Base-by-base conservation (phyloP, 2,329 filamentous ascomycete species). In the Alternaria rosae region DNA sequence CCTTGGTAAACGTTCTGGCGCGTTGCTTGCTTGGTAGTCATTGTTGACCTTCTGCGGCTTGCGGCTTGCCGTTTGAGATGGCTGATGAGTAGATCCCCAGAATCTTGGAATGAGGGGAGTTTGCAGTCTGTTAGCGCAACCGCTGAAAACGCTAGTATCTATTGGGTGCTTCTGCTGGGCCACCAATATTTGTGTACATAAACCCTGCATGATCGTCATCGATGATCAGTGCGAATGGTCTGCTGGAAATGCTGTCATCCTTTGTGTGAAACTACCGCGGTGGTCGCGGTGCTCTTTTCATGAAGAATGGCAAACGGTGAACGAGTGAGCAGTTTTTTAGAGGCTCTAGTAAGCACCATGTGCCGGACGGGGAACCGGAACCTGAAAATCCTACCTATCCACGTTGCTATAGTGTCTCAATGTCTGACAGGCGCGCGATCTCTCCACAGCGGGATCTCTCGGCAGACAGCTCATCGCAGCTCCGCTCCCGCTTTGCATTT, bases 141-240 rank as follows among this genome's bases (percentile, higher is more conserved):
- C 59, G 61, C 59, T 63, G 41, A 57, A 35, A 28, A 59, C 50
- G 58, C 68, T 64, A 66, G 55, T 20, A 64, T 56, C 10, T 23
- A 52, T 67, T 68, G 68, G 68, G 69, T 57, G 65, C 65, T 64
- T 60, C 28, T 30, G 32, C 60, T 62, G 70, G 75, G 77, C 76
- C 76, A 79, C 76, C 77, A 78, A 79, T 79, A 78, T 59, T 71
- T 57, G 57, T 64, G 28, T 70, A 76, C 76, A 78, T 73, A 73
- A 77, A 73, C 70, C 71, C 68, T 77, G 76, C 77, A 79, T 76
- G 70, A 74, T 73, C 67, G 64, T 59, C 69, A 61, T 57, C 53
- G 64, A 59, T 63, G 54, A 63, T 71, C 64, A 48, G 66, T 71
- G 48, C 52, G 65, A 70, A 45, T 64, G 64, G 57, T 56, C 52